A percentile compares a stretch with the other conserved stretches of the same genome.
Evolutionary conservation across 139 green algal species (phyloP).

Genomic region (Chlamydomonas sp.): DNA sequence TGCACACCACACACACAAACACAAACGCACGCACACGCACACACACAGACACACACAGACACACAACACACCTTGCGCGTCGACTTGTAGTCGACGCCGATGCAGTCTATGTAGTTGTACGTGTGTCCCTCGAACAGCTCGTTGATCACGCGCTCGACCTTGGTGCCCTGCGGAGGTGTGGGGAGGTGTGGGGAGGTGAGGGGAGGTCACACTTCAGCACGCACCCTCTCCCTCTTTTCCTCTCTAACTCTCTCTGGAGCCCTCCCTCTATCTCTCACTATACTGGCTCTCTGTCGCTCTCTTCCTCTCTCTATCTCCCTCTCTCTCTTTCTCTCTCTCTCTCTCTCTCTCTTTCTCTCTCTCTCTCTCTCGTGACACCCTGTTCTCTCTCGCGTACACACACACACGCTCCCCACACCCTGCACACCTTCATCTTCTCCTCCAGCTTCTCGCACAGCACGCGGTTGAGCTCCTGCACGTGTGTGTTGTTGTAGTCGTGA

Average conservation of each 20-base stretch:
- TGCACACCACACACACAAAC: too few relatives aligned
- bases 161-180: conserved; percentile 54
- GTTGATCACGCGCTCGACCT: conserved; percentile 84
- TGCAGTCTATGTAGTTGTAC: conserved; percentile 85
- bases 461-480: conserved; percentile 93
- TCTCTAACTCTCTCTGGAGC: too few relatives aligned
- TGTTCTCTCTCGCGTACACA: not conserved
- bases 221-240: too few relatives aligned
- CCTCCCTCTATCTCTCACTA: too few relatives aligned
- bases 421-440: conserved; percentile 92
- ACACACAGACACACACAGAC: too few relatives aligned
- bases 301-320: not conserved
- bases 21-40: too few relatives aligned
- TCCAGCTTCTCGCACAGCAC: conserved; percentile 94
- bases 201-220: not conserved
- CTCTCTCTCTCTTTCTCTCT: too few relatives aligned
- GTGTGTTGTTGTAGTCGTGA: too few relatives aligned
- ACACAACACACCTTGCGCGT: conserved; percentile 63
- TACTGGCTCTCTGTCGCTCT: too few relatives aligned
- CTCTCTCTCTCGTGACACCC: not conserved
- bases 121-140: conserved; percentile 90
- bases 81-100: conserved; percentile 87
- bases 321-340: not conserved
- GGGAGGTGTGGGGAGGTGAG: not conserved
- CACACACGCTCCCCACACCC: not conserved